A percentile compares a stretch with the other conserved stretches of the same genome.
These are phyloP conservation scores for Dinochytrium kinnereticum DNA, from an alignment of 371 early-diverging fungal species.

Conservation along the genomic window DNA sequence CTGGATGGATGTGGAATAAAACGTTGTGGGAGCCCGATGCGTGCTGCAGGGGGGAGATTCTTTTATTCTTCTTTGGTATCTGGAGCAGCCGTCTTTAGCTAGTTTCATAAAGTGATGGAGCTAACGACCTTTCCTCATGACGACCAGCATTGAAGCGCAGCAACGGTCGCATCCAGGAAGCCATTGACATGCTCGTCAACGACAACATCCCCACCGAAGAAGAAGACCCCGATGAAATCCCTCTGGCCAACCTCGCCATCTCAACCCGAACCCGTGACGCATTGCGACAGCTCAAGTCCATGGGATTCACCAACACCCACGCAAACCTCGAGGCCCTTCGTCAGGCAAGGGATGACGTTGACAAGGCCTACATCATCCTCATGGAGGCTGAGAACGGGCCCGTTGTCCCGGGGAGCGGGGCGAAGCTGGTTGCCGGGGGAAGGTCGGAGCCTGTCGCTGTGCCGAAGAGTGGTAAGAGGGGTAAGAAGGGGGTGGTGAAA, in stretches of 20 bases:
- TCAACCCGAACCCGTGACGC: slow-evolving; percentile 2
- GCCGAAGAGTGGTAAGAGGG: neutral
- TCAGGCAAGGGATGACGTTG: neutral
- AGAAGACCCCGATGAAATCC: slow-evolving; percentile 6
- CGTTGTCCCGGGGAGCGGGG: neutral
- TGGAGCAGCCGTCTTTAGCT: too few relatives aligned
- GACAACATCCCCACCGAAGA: slow-evolving; percentile 3
- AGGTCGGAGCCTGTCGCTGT: neutral
- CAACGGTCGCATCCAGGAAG: slow-evolving; percentile 18
- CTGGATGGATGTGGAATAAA: too few relatives aligned
- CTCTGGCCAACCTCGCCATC: neutral
- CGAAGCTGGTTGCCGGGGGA: neutral
- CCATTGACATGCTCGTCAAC: slow-evolving; percentile 22
- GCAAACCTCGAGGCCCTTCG: slow-evolving; percentile 12
- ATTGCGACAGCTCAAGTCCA: slow-evolving; percentile 13
- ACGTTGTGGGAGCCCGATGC: too few relatives aligned
- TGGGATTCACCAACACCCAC: slow-evolving; percentile 8
- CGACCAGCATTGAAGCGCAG: slow-evolving; percentile 1
- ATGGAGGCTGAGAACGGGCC: slow-evolving; percentile 3
- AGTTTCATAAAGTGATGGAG: too few relatives aligned
- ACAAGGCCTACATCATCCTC: slow-evolving; percentile 6
- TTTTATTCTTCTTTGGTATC: too few relatives aligned
- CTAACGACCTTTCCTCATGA: neutral
- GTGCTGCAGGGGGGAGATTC: too few relatives aligned
- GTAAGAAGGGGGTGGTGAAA: neutral